These are phyloP conservation scores for Chalaropsis ovoidea DNA, from an alignment of 2,329 filamentous ascomycete genomes.

Conservation along the genomic window DNA sequence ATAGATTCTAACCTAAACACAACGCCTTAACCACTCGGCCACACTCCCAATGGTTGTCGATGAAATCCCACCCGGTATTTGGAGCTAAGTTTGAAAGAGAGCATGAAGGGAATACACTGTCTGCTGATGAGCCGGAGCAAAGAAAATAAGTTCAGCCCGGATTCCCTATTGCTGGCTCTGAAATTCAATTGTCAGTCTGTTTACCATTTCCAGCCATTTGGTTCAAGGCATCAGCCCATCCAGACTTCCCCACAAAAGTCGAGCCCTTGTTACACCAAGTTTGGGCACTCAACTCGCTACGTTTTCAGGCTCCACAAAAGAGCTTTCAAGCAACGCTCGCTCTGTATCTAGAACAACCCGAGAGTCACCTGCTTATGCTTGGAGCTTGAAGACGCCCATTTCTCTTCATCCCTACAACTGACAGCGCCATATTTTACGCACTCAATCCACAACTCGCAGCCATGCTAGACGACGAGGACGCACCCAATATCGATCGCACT, in stretches of 20 bases:
- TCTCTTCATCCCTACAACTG: background rate
- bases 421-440: background rate
- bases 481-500: constrained; percentile 29
- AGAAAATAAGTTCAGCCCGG: too few species aligned
- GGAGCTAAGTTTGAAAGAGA: background rate
- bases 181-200: background rate
- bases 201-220: too few species aligned
- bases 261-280: background rate
- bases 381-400: background rate
- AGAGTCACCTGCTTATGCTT: background rate
- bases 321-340: background rate
- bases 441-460: background rate
- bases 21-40: constrained; percentile 50
- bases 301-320: constrained; percentile 14
- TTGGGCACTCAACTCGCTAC: background rate
- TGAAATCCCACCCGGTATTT: background rate
- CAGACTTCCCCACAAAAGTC: background rate
- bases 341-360: background rate
- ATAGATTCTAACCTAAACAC: constrained; percentile 39
- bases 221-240: too few species aligned
- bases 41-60: constrained; percentile 32
- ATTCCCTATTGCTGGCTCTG: background rate
- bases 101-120: background rate
- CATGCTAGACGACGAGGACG: constrained; percentile 39
- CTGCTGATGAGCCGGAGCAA: too few species aligned